phyloP scores from a whole-genome alignment of 139 green algal species.

The Microglena sp. region DNA sequence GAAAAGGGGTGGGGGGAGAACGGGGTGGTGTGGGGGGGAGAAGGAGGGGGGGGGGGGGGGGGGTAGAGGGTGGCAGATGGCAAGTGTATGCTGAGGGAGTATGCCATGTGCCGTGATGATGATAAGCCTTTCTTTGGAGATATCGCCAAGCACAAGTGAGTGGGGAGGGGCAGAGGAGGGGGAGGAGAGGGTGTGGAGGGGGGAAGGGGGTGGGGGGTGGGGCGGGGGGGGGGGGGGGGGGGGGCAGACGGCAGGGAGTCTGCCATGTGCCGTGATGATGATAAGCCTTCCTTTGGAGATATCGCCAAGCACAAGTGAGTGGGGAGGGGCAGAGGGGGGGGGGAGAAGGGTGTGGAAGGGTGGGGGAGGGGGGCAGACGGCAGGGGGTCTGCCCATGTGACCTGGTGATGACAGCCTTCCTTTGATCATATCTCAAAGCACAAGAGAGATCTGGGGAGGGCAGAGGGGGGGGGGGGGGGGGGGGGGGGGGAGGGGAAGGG shows the following conservation, averaged over 20 bases:
- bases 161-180: background rate
- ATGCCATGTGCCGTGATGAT: conserved; percentile 68
- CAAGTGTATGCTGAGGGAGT: conserved; percentile 75
- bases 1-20: too few relatives aligned
- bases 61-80: conserved; percentile 43
- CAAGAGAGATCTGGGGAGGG: conserved; percentile 26
- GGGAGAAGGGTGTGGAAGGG: background rate
- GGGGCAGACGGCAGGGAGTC: conserved; percentile 74
- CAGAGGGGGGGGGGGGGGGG: background rate
- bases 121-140: conserved; percentile 85
- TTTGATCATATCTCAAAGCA: conserved; percentile 72
- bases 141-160: conserved; percentile 47
- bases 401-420: conserved; percentile 64
- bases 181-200: too few relatives aligned
- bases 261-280: conserved; percentile 71
- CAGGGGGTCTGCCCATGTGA: conserved; percentile 78
- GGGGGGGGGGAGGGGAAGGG: background rate
- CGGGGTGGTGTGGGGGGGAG: too few relatives aligned
- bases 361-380: too few relatives aligned
- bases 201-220: too few relatives aligned
- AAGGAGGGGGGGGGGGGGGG: conserved; percentile 89
- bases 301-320: too few relatives aligned
- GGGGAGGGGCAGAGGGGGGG: too few relatives aligned
- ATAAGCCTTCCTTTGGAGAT: too few relatives aligned
- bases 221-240: conserved; percentile 3